Evolutionary conservation across 2,329 filamentous ascomycete genomes (phyloP), one percentile per base, ranked within the genome.

Genomic region (Oidium heveae): DNA sequence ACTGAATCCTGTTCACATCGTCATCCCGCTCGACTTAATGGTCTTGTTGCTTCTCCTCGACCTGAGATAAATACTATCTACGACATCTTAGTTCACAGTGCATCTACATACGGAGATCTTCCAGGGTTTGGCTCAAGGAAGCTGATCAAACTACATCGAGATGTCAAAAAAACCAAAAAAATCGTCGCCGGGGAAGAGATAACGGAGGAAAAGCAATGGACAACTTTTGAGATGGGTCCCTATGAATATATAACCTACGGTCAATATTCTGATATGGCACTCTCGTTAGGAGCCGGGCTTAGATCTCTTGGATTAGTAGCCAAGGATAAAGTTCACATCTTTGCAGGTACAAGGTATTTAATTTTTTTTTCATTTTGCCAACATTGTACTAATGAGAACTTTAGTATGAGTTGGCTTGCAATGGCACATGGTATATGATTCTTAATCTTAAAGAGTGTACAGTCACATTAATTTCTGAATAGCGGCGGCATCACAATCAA

Each of bases 131-230:
- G 83, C 57, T 79, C 76, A 62, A 78, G 85, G 59, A 79, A 75
- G 64, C 72, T 89, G 58, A 70, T 91, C 66, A 75, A 80, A 67
- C 80, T 78, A 41, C 84, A 89, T 67, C 74, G 79, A 60, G 85
- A 93, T 68, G 82, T 77, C 63, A 91, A 87, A 72, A 88, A 85
- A 74, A 71, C 89, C 66, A 89, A 88, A 76, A 89, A 86, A 74
- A 73, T 86, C 56, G 71, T 91, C 53, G 83, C 89, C 64, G 85
- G 85, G 58, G 74, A 80, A 63, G 82, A 88, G 71, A 71, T 75
- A 63, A 77, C 86, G 68, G 77, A 87, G 20, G 82, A 88, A 66
- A 91, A 91, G 77, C 75, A 83, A 64, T 93, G 86, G 86, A 81
- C 78, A 44, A 91, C 82, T 68, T 89, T 84, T 66, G 85, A 93